Conservation (phyloP, 768 basidiomycete genomes). For the Imleria badia region DNA sequence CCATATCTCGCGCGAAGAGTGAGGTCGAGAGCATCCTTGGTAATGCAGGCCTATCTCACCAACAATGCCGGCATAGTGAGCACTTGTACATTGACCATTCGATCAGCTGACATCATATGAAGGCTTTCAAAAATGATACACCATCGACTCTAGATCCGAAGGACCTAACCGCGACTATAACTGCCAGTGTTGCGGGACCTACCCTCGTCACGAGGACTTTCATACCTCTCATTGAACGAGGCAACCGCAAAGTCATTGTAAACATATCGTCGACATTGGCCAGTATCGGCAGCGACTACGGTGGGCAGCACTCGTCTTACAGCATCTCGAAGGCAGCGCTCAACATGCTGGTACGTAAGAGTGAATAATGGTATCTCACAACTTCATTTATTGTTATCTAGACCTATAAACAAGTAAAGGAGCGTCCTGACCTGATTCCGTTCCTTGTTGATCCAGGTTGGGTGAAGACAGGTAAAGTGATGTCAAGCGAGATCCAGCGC, state of each 20-base stretch:
- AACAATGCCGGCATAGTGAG: constrained; percentile 41
- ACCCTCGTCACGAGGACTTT: constrained; percentile 35
- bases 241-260: constrained; percentile 13
- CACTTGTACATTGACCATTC: neutral
- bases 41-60: constrained; percentile 33
- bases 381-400: too few relatives aligned
- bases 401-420: too few relatives aligned
- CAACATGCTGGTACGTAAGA: constrained; percentile 37
- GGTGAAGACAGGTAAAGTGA: constrained; percentile 37
- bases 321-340: constrained; percentile 39
- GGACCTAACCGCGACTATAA: constrained; percentile 24
- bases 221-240: constrained; percentile 34
- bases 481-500: neutral
- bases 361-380: too few relatives aligned
- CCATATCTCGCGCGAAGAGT: constrained; percentile 22
- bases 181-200: constrained; percentile 34
- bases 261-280: constrained; percentile 35
- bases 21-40: constrained; percentile 20
- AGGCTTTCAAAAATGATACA: constrained; percentile 26
- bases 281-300: constrained; percentile 34
- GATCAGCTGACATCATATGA: neutral
- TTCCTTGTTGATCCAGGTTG: too few relatives aligned
- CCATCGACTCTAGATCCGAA: constrained; percentile 23
- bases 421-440: too few relatives aligned
- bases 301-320: constrained; percentile 28